Percentiles rank a stretch among this genome's conserved stretches.
Evolutionary conservation across 192 early-diverging fungal genomes (phyloP).

Genomic region (Umbelopsis isabellina): DNA sequence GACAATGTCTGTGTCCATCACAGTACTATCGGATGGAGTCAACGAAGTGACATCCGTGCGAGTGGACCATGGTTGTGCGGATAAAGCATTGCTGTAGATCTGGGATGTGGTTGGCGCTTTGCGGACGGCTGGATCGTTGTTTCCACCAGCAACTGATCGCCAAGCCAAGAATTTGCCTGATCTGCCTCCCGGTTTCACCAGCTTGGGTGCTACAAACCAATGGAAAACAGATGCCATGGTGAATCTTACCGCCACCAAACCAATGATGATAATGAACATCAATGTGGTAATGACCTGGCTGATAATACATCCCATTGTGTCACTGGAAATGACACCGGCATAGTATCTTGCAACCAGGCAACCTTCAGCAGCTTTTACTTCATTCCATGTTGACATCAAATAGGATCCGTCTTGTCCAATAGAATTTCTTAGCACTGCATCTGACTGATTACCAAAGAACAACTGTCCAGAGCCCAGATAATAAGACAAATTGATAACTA

Average conservation of each 20-base stretch:
- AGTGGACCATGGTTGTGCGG: neutral
- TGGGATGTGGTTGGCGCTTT: neutral
- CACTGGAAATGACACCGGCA: constrained; percentile 52
- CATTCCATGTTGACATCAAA: neutral
- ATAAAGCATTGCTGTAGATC: neutral
- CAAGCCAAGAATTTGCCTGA: constrained; percentile 52
- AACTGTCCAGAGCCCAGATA: neutral
- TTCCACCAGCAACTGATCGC: constrained; percentile 44
- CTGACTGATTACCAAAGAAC: constrained; percentile 19
- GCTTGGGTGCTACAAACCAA: constrained; percentile 55
- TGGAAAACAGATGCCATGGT: constrained; percentile 59
- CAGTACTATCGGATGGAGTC: neutral
- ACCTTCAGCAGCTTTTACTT: constrained; percentile 30
- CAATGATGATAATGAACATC: constrained; percentile 53
- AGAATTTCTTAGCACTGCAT: neutral
- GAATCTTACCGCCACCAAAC: constrained; percentile 56
- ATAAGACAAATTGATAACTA: constrained; percentile 25
- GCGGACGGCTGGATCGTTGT: constrained; percentile 32
- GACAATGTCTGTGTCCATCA: constrained; percentile 13
- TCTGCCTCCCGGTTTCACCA: constrained; percentile 40
- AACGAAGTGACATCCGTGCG: neutral
- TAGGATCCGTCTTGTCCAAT: constrained; percentile 22
- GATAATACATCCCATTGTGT: constrained; percentile 56
- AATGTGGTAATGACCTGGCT: constrained; percentile 53
- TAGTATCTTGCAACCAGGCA: constrained; percentile 45